These are phyloP conservation scores for Chytriomyces confervae DNA, from an alignment of 192 early-diverging fungal species.

Conservation along the genomic window DNA sequence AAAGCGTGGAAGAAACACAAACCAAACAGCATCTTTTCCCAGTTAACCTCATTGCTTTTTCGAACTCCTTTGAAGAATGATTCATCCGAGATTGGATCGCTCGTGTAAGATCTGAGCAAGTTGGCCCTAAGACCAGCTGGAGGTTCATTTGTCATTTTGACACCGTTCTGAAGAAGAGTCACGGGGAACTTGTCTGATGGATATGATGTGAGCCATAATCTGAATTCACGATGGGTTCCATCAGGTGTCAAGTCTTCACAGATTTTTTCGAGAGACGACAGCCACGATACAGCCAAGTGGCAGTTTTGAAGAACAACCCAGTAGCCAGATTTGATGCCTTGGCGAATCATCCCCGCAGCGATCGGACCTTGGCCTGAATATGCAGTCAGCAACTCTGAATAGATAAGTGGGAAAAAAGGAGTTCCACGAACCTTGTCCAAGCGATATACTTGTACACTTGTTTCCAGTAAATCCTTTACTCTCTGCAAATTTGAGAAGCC, in stretches of 20 bases:
- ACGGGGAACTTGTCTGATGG: slow-evolving; percentile 68
- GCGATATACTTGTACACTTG: slow-evolving; percentile 56
- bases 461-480: slow-evolving; percentile 54
- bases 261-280: slow-evolving; percentile 66
- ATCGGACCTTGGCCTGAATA: slow-evolving; percentile 58
- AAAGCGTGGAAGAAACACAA: slow-evolving; percentile 68
- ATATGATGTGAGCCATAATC: slow-evolving; percentile 67
- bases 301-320: slow-evolving; percentile 72
- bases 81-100: slow-evolving; percentile 63
- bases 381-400: neutral
- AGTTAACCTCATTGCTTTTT: slow-evolving; percentile 50
- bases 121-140: slow-evolving; percentile 64
- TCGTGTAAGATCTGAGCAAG: slow-evolving; percentile 56
- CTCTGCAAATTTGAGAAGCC: slow-evolving; percentile 64
- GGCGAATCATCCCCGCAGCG: slow-evolving; percentile 61
- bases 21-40: slow-evolving; percentile 66
- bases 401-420: neutral
- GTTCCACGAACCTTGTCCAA: slow-evolving; percentile 53
- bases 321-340: slow-evolving; percentile 53
- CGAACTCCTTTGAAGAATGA: slow-evolving; percentile 60
- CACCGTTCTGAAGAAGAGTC: slow-evolving; percentile 64
- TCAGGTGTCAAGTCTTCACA: slow-evolving; percentile 68
- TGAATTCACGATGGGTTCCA: slow-evolving; percentile 56
- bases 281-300: slow-evolving; percentile 65
- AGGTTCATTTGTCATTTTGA: slow-evolving; percentile 72